A percentile compares a stretch with the other conserved stretches of the same genome.
These are phyloP conservation scores for Datisca glomerata DNA, from an alignment of 306 rosid species.

Conservation along the genomic window DNA sequence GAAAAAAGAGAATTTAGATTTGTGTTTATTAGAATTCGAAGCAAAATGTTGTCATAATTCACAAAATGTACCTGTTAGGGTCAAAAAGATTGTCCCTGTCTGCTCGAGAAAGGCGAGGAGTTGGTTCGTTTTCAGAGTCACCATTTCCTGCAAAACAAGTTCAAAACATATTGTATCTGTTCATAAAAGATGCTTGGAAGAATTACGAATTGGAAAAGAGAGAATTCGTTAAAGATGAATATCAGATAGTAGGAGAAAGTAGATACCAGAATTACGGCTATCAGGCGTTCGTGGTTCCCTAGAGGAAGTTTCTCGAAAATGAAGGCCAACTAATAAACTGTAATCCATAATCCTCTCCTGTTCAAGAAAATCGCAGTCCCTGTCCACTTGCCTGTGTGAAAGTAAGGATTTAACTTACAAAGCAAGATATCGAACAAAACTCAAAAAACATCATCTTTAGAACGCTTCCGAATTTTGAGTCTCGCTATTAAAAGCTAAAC, in stretches of 20 bases:
- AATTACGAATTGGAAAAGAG: neutral
- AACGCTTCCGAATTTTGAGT: too few relatives aligned
- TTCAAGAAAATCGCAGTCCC: constrained; percentile 92
- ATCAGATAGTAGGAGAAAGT: constrained; percentile 23
- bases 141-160: constrained; percentile 22
- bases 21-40: neutral
- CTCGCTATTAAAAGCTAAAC: too few relatives aligned
- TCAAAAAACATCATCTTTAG: neutral
- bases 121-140: neutral
- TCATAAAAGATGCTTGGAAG: neutral
- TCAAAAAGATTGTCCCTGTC: constrained; percentile 32
- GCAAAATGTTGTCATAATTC: neutral
- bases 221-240: neutral
- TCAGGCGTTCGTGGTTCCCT: constrained; percentile 23
- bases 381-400: constrained; percentile 77
- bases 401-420: constrained; percentile 1
- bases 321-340: constrained; percentile 90
- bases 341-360: constrained; percentile 96
- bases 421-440: neutral
- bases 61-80: constrained; percentile 35
- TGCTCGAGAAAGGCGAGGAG: constrained; percentile 4
- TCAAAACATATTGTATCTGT: neutral
- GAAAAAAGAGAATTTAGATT: too few relatives aligned
- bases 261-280: constrained; percentile 19
- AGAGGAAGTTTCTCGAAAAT: constrained; percentile 45